phyloP scores from a whole-genome alignment of 768 basidiomycete species.

The Tylopilus subfusipes region DNA sequence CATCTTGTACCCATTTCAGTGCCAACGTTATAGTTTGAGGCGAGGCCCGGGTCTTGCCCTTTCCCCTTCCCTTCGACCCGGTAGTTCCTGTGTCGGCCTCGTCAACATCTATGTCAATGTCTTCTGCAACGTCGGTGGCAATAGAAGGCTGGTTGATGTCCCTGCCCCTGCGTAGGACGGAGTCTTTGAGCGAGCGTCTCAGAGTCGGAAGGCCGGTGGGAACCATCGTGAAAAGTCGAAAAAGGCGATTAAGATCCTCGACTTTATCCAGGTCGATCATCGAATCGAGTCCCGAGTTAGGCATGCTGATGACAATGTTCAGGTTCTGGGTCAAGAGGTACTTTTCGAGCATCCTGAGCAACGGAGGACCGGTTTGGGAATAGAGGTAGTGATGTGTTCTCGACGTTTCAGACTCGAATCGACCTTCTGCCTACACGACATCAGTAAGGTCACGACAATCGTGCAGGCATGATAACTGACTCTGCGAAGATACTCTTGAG shows the following conservation, averaged over 20 bases:
- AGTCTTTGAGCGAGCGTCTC: slow-evolving; percentile 64
- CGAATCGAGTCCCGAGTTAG: slow-evolving; percentile 76
- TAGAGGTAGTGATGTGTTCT: slow-evolving; percentile 86
- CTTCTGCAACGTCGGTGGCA: slow-evolving; percentile 36
- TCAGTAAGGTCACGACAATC: slow-evolving; percentile 3
- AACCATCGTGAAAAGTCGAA: slow-evolving; percentile 68
- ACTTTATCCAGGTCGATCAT: slow-evolving; percentile 83
- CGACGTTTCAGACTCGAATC: slow-evolving; percentile 79
- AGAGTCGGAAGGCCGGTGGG: slow-evolving; percentile 63
- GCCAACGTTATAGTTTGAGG: slow-evolving; percentile 54
- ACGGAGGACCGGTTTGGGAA: slow-evolving; percentile 60
- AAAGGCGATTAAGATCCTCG: slow-evolving; percentile 75
- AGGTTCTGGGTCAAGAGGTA: slow-evolving; percentile 78
- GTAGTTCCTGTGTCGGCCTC: slow-evolving; percentile 35
- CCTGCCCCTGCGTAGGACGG: slow-evolving; percentile 68
- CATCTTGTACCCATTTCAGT: slow-evolving; percentile 89
- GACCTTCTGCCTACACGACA: slow-evolving; percentile 62
- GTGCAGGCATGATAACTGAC: slow-evolving; percentile 43
- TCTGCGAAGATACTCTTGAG: slow-evolving; percentile 73
- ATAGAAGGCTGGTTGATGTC: slow-evolving; percentile 70
- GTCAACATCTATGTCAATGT: slow-evolving; percentile 34
- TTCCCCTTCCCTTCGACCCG: slow-evolving; percentile 49
- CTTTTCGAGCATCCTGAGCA: slow-evolving; percentile 73
- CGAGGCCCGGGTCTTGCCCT: slow-evolving; percentile 46
- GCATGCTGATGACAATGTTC: slow-evolving; percentile 67